Evolutionary conservation across 179 eudicot genomes (phyloP).

Genomic region (Patellifolia procumbens): DNA sequence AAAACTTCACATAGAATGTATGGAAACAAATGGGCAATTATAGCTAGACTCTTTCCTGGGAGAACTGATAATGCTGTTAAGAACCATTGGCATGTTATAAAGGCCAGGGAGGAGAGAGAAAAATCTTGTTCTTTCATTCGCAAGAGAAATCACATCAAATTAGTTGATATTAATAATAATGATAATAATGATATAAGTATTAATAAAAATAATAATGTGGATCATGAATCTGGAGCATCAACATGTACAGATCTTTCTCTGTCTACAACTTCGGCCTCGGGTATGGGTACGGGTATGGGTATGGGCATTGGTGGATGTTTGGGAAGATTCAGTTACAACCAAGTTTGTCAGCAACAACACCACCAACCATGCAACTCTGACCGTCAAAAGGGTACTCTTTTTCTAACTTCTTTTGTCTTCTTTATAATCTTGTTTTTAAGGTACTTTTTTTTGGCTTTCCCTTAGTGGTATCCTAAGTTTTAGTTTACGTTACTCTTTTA

Average conservation of each 20-base stretch:
- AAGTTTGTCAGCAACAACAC: slow-evolving; percentile 20
- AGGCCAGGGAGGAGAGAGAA: slow-evolving; percentile 58
- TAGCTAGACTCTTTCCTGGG: slow-evolving; percentile 62
- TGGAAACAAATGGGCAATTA: slow-evolving; percentile 79
- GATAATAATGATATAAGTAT: not conserved
- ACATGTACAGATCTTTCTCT: slow-evolving; percentile 54
- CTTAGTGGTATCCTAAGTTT: slow-evolving; percentile 26
- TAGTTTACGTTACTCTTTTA: not conserved
- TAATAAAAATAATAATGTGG: slow-evolving; percentile 15
- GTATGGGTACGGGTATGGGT: not conserved
- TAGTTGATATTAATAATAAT: not conserved
- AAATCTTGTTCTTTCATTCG: slow-evolving; percentile 30
- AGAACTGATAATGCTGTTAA: slow-evolving; percentile 76
- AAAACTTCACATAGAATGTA: slow-evolving; percentile 48
- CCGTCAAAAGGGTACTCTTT: slow-evolving; percentile 33
- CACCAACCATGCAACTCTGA: slow-evolving; percentile 21
- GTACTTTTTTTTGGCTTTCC: not conserved
- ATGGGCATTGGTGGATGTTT: not conserved
- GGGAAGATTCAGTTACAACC: slow-evolving; percentile 1
- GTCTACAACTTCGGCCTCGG: slow-evolving; percentile 7
- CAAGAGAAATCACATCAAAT: slow-evolving; percentile 12
- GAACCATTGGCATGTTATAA: slow-evolving; percentile 80
- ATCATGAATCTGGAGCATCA: slow-evolving; percentile 38
- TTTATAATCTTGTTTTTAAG: not conserved
- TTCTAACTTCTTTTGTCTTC: slow-evolving; percentile 31